Evolutionary conservation across 2,329 filamentous ascomycete genomes (phyloP).

Genomic region (Cytospora paraplurivora): DNA sequence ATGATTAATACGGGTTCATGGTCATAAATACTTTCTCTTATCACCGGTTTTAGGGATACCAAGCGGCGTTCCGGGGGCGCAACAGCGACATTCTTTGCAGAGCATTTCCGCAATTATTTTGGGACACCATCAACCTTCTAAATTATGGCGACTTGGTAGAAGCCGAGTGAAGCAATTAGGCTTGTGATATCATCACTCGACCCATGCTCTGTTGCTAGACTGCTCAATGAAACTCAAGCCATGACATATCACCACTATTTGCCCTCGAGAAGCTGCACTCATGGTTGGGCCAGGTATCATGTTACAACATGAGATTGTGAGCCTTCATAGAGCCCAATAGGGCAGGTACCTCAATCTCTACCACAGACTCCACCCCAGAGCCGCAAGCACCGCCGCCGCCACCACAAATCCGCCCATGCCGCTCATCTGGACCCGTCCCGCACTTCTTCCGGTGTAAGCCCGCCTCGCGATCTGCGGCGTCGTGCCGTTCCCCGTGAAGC

Average conservation of each 20-base stretch:
- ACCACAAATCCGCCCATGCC: not conserved
- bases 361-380: not conserved
- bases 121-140: not conserved
- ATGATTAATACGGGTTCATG: not conserved
- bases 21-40: not conserved
- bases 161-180: no score
- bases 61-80: constrained; percentile 6
- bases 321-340: not conserved
- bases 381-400: not conserved
- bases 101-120: not conserved
- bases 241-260: not conserved
- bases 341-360: not conserved
- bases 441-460: not conserved
- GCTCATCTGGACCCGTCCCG: not conserved
- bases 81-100: not conserved
- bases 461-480: not conserved
- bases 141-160: no score
- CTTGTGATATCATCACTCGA: not conserved
- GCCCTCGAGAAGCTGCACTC: not conserved
- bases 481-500: constrained; percentile 31
- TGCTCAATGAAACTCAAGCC: not conserved
- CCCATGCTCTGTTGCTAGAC: not conserved
- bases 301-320: not conserved
- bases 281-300: not conserved
- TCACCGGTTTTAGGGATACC: constrained; percentile 11